A percentile compares a stretch with the other conserved stretches of the same genome.
These are phyloP conservation scores for Volvox reticuliferus DNA, from an alignment of 139 green algal species.

Conservation along the genomic window DNA sequence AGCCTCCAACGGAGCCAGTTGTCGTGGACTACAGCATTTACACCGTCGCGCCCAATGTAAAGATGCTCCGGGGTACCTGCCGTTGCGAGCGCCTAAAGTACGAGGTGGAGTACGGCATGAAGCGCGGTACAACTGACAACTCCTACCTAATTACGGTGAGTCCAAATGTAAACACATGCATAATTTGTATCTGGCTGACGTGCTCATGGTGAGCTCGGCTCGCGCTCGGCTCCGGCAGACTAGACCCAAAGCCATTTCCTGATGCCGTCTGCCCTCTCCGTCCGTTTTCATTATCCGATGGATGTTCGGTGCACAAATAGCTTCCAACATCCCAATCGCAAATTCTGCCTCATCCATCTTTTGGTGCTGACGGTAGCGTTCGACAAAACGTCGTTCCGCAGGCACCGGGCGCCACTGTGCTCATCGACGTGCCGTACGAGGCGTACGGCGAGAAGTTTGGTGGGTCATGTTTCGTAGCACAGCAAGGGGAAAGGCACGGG, in stretches of 20 bases:
- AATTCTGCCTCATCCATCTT: too few relatives aligned
- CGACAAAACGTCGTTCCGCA: constrained; percentile 8
- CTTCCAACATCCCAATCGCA: too few relatives aligned
- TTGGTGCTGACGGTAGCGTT: too few relatives aligned
- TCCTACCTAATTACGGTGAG: constrained; percentile 83
- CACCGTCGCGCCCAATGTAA: constrained; percentile 52
- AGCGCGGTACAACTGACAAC: constrained; percentile 92
- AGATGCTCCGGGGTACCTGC: constrained; percentile 56
- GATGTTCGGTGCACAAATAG: too few relatives aligned
- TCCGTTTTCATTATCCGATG: too few relatives aligned
- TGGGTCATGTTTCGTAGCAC: constrained; percentile 41
- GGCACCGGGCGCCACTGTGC: constrained; percentile 45
- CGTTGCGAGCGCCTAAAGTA: constrained; percentile 67
- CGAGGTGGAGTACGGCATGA: constrained; percentile 90
- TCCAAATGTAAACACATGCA: too few relatives aligned
- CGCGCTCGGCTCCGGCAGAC: too few relatives aligned
- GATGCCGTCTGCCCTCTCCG: too few relatives aligned
- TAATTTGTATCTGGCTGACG: too few relatives aligned
- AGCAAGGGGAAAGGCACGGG: too few relatives aligned
- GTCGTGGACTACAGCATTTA: constrained; percentile 21
- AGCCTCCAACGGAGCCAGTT: constrained; percentile 22
- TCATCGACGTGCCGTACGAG: constrained; percentile 89
- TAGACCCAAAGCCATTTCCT: too few relatives aligned
- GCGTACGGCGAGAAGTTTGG: constrained; percentile 78
- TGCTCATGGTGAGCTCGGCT: too few relatives aligned